Conservation (phyloP, 176 grass and related monocot genomes). For the Areca catechu region DNA sequence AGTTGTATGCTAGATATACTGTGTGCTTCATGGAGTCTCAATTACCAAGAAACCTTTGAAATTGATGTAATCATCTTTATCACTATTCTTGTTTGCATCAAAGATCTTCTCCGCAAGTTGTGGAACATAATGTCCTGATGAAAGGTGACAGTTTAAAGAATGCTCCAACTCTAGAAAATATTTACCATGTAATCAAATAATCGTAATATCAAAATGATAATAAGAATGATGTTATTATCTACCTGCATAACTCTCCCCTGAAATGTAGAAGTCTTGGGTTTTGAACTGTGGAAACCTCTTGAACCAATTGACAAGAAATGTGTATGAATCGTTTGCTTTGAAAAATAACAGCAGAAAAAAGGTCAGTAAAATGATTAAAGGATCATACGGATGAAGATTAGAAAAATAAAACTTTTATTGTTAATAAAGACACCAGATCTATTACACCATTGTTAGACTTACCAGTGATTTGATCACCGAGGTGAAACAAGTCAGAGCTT, state of each 20-base stretch:
- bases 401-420: too few relatives aligned
- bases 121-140: constrained; percentile 83
- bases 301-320: constrained; percentile 94
- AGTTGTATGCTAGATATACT: background rate
- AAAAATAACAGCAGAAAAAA: background rate
- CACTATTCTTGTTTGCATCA: constrained; percentile 60
- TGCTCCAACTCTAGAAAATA: background rate
- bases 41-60: constrained; percentile 92
- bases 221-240: background rate
- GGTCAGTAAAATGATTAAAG: background rate
- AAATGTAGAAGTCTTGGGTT: constrained; percentile 74
- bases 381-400: too few relatives aligned
- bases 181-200: background rate
- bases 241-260: constrained; percentile 95
- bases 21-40: too few relatives aligned
- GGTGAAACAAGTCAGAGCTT: constrained; percentile 53
- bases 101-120: constrained; percentile 91
- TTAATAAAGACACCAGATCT: too few relatives aligned
- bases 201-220: too few relatives aligned
- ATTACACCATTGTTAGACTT: background rate
- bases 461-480: constrained; percentile 95
- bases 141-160: background rate
- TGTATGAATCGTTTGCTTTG: constrained; percentile 67
- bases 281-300: constrained; percentile 89
- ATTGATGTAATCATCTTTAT: constrained; percentile 64